Percentiles rank a stretch among this genome's conserved stretches.
Conservation (phyloP, 2,329 filamentous ascomycete genomes). For the Xylariaceae sp. region DNA sequence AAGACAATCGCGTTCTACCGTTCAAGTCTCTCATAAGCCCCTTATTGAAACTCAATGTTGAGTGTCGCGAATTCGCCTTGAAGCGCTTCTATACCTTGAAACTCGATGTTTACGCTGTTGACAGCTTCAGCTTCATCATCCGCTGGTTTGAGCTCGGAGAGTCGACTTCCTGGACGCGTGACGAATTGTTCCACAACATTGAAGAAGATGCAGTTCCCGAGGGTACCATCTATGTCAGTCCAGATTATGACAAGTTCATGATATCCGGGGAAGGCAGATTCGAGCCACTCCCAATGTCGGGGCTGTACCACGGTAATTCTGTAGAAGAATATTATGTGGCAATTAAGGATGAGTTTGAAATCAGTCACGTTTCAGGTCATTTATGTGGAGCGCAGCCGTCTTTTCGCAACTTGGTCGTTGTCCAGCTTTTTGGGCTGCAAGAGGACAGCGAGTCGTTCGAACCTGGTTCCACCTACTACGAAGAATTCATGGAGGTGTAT, state of each 20-base stretch:
- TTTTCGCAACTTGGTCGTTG: background rate
- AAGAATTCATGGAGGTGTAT: background rate
- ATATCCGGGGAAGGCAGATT: background rate
- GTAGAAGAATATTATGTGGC: background rate
- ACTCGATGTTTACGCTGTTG: background rate
- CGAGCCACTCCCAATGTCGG: too few species aligned
- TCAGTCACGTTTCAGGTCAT: background rate
- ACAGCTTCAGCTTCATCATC: background rate
- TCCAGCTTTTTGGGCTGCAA: background rate
- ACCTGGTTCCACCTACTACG: background rate
- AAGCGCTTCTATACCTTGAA: background rate
- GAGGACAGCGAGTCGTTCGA: background rate
- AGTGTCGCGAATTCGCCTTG: background rate
- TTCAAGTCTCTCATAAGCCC: background rate
- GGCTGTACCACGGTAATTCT: too few species aligned
- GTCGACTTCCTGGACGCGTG: background rate
- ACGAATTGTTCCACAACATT: background rate
- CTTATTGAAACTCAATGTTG: background rate
- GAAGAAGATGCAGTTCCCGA: background rate
- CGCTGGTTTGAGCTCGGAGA: background rate
- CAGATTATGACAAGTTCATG: background rate
- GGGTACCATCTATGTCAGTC: background rate
- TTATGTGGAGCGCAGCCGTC: background rate
- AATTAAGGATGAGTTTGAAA: background rate
- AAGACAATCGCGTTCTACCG: background rate